A percentile compares a stretch with the other conserved stretches of the same genome.
These are phyloP conservation scores for Stachybotrys chlorohalonatus DNA, from an alignment of 2,329 filamentous ascomycete species.

Conservation along the genomic window DNA sequence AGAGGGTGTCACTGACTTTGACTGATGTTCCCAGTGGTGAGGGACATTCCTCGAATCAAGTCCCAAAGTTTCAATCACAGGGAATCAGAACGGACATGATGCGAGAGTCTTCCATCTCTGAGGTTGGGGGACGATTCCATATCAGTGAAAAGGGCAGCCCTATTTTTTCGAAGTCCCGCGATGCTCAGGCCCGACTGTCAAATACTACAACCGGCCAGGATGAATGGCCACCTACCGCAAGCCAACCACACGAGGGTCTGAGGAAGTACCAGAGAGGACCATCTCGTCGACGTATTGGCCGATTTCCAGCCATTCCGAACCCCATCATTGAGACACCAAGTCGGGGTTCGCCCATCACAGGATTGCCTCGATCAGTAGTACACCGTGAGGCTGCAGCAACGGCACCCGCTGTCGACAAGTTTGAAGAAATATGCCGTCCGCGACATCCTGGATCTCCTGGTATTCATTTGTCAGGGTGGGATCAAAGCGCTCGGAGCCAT, in stretches of 20 bases:
- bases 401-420: neutral
- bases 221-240: too few relatives aligned
- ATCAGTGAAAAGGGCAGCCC: neutral
- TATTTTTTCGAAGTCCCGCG: neutral
- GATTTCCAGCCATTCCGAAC: neutral
- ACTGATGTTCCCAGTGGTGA: neutral
- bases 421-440: neutral
- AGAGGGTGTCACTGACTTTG: neutral
- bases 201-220: neutral
- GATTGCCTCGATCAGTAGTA: neutral
- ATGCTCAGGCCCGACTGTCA: neutral
- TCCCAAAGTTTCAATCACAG: too few relatives aligned
- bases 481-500: neutral
- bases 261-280: too few relatives aligned
- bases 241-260: too few relatives aligned
- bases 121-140: neutral
- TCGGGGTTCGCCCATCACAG: neutral
- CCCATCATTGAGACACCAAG: neutral
- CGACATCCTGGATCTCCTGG: neutral
- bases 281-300: too few relatives aligned
- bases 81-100: too few relatives aligned
- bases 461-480: neutral
- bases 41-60: neutral
- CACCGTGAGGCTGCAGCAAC: neutral
- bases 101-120: too few relatives aligned